Conservation (phyloP, 371 early-diverging fungal genomes). For the Apophysomyces elegans region DNA sequence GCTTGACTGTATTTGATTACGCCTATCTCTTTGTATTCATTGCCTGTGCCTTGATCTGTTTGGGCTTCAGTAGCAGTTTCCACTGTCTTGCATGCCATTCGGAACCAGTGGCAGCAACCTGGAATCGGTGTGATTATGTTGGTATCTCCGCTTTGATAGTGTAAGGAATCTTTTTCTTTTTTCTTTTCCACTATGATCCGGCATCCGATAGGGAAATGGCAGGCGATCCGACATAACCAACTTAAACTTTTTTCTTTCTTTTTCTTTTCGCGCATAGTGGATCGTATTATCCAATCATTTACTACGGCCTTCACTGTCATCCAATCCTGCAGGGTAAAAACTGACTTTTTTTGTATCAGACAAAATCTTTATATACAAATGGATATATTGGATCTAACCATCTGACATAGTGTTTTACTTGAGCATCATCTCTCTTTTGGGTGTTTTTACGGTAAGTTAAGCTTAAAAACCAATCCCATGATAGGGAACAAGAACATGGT, state of each 20-base stretch:
- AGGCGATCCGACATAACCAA: no score
- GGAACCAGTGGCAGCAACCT: constrained; percentile 59
- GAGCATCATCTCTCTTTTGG: constrained; percentile 13
- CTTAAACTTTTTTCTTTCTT: no score
- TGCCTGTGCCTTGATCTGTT: constrained; percentile 74
- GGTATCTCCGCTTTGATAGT: constrained; percentile 89
- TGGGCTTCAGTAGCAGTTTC: constrained; percentile 80
- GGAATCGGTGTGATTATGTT: constrained; percentile 92
- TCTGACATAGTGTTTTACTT: background rate
- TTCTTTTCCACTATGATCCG: no score
- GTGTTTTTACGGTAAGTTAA: constrained; percentile 9
- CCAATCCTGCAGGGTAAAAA: constrained; percentile 32
- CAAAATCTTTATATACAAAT: background rate
- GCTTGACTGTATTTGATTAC: constrained; percentile 63
- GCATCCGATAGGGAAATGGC: no score
- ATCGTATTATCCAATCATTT: constrained; percentile 76
- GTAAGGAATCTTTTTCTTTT: constrained; percentile 39
- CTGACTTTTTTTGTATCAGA: background rate
- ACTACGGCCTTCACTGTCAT: constrained; percentile 27
- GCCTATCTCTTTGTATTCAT: constrained; percentile 73
- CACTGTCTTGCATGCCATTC: constrained; percentile 93
- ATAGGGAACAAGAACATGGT: no score
- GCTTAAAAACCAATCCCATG: no score
- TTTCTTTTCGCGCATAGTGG: constrained; percentile 43
- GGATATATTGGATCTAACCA: background rate